Conservation (phyloP, 176 grass and related monocot genomes). For the Ensete ventricosum region DNA sequence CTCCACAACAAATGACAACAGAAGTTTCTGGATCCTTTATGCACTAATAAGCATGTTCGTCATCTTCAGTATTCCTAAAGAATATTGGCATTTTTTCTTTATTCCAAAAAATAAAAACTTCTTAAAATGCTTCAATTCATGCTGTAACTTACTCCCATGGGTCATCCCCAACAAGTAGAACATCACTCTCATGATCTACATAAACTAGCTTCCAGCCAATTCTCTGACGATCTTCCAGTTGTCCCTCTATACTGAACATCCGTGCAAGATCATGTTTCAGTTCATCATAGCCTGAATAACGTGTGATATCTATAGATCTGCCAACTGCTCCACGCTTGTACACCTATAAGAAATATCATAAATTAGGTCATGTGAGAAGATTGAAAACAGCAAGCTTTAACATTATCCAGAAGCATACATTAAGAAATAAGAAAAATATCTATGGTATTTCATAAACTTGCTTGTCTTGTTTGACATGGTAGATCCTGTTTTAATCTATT, state of each 20-base stretch:
- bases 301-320: conserved; percentile 76
- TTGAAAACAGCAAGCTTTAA: not conserved
- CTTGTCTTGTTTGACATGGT: no score
- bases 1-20: not conserved
- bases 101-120: not conserved
- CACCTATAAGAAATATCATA: conserved; percentile 39
- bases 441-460: no score
- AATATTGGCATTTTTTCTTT: not conserved
- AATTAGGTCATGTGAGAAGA: not conserved
- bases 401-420: no score
- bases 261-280: conserved; percentile 87
- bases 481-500: no score
- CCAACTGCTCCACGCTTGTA: conserved; percentile 97
- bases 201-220: conserved; percentile 99
- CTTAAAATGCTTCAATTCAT: conserved; percentile 2
- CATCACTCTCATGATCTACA: conserved; percentile 84
- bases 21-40: not conserved
- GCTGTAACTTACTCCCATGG: conserved; percentile 88
- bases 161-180: conserved; percentile 89
- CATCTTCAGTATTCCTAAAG: not conserved
- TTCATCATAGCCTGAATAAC: conserved; percentile 81
- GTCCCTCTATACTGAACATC: conserved; percentile 99
- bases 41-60: not conserved
- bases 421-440: not conserved
- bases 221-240: conserved; percentile 82